Evolutionary conservation across 345 rosid genomes (phyloP), one percentile per base, ranked within the genome.

Genomic region (Heritiera fomes): DNA sequence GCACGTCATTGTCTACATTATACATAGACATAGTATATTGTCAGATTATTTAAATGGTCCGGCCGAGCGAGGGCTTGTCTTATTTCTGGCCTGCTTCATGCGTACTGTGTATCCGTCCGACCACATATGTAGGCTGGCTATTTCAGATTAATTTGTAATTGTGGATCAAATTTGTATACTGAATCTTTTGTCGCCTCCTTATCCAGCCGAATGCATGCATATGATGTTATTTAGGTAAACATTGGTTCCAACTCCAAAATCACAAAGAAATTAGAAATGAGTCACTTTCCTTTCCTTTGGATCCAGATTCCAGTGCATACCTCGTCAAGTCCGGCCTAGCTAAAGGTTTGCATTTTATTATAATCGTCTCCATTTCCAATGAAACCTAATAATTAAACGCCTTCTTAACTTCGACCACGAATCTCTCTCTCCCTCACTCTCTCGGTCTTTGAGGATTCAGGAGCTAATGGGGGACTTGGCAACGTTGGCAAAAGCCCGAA

Each of bases 401-500:
- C 50, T 11, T 50, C 9, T 20, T 47, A 9, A 47, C 50, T 47
- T 47, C 43, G 43, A 40, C 56, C 56, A 52, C 18, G 3, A 52
- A 40, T 3, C 18, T 17, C 5, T 40, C 32, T 41, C 46, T 9
- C 20, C 20, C 63, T 59, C 63, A 0, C 32, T 60, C 11, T 8
- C 10, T 6, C 28, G 5, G 8, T 17, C 58, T 50, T 1, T 15
- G 4, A 49, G 15, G 52, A 49, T 17, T 2, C 8, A 34, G 38
- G 38, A 34, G 7, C 49, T 56, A 11, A 67, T 83, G 89, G 87
- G 86, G 71, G 90, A 86, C 14, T 41, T 62, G 58, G 70, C 85
- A 50, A 88, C 82, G 73, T 41, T 62, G 58, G 70, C 85, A 50
- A 88, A 83, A 71, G 92, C 87, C 55, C 84, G 84, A 50, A 60